These are phyloP conservation scores for Populus davidiana DNA, from an alignment of 345 rosid species.

Conservation along the genomic window DNA sequence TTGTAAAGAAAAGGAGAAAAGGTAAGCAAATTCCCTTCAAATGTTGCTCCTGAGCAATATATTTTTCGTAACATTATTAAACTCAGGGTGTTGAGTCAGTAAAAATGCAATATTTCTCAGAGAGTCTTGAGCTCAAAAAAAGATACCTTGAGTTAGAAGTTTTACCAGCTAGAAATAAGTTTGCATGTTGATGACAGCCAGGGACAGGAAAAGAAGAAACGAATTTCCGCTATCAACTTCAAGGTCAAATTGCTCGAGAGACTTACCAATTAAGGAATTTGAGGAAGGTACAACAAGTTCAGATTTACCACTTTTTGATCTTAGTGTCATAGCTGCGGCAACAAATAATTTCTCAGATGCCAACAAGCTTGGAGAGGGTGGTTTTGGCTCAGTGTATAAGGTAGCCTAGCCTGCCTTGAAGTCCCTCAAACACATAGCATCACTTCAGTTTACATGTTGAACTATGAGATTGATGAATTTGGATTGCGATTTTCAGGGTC, in stretches of 20 bases:
- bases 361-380: constrained; percentile 70
- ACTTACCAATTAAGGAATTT: constrained; percentile 30
- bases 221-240: background rate
- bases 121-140: too few relatives aligned
- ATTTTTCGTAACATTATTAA: too few relatives aligned
- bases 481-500: constrained; percentile 28
- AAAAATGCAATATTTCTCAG: too few relatives aligned
- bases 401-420: constrained; percentile 37
- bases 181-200: background rate
- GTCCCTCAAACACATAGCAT: too few relatives aligned
- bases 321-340: constrained; percentile 43
- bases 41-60: too few relatives aligned
- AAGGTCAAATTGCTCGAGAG: constrained; percentile 26
- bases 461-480: background rate
- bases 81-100: too few relatives aligned
- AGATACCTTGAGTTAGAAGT: too few relatives aligned
- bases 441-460: too few relatives aligned
- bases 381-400: constrained; percentile 73
- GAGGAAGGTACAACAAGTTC: constrained; percentile 30
- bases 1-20: too few relatives aligned
- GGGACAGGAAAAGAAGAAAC: constrained; percentile 24
- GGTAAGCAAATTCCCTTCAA: too few relatives aligned
- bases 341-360: constrained; percentile 47
- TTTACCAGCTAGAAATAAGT: background rate
- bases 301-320: constrained; percentile 51